Conservation (phyloP, 2,329 filamentous ascomycete species). For the Clarireedia paspali region DNA sequence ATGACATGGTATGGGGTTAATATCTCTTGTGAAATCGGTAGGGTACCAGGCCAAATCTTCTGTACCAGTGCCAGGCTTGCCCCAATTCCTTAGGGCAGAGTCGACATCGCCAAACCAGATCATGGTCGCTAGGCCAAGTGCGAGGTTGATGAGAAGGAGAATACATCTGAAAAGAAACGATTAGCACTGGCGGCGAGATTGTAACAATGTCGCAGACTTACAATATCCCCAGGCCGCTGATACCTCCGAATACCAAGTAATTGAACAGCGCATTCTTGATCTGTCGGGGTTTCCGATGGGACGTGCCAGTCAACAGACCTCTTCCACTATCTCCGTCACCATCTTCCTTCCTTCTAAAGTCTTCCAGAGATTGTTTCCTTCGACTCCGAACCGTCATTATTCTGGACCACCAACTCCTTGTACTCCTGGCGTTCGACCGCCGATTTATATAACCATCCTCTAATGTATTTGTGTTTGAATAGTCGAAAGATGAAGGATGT, state of each 20-base stretch:
- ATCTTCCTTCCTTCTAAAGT: background rate
- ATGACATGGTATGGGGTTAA: conserved; percentile 51
- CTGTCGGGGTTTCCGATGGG: conserved; percentile 1
- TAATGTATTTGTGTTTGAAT: conserved; percentile 8
- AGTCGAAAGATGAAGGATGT: conserved; percentile 4
- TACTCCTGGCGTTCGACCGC: conserved; percentile 8
- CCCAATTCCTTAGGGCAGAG: conserved; percentile 31
- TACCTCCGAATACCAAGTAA: conserved; percentile 31
- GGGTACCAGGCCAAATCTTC: conserved; percentile 39
- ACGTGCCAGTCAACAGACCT: conserved; percentile 8
- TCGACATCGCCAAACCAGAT: conserved; percentile 27
- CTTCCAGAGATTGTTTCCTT: conserved; percentile 3
- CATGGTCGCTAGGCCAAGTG: conserved; percentile 27
- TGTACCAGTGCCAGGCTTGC: conserved; percentile 30
- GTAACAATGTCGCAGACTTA: conserved; percentile 20
- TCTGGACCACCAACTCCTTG: conserved; percentile 7
- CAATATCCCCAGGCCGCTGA: conserved; percentile 32
- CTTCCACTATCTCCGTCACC: background rate
- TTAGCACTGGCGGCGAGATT: background rate
- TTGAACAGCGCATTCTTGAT: conserved; percentile 19
- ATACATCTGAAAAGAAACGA: conserved; percentile 21
- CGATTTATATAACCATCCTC: conserved; percentile 11
- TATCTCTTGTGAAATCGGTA: conserved; percentile 43
- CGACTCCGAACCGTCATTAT: background rate
- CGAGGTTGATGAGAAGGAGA: conserved; percentile 30